Percentiles rank a stretch among this genome's conserved stretches.
Conservation (phyloP, 768 basidiomycete species). For the Pleurotus djamor region DNA sequence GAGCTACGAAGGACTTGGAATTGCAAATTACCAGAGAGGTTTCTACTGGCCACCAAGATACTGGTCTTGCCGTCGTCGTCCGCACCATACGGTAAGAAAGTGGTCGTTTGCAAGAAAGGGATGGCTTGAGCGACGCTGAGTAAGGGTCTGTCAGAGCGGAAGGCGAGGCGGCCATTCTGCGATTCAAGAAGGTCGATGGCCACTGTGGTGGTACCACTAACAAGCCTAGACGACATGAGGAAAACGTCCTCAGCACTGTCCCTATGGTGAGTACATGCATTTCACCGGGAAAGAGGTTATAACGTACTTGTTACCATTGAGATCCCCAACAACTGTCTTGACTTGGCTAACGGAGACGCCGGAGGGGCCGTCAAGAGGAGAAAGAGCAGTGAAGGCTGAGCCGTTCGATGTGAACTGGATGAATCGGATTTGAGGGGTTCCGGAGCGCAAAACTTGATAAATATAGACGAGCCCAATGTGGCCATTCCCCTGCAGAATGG, state of each 20-base stretch:
- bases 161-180: neutral
- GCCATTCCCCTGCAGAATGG: neutral
- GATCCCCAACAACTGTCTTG: neutral
- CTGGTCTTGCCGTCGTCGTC: constrained; percentile 4
- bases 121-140: neutral
- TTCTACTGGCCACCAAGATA: neutral
- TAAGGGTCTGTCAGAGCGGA: neutral
- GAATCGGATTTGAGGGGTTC: neutral
- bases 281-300: neutral
- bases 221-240: constrained; percentile 2
- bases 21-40: constrained; percentile 2
- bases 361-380: neutral
- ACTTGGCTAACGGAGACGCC: neutral
- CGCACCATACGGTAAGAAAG: neutral
- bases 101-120: neutral
- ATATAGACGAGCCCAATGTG: constrained; percentile 1
- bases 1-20: neutral
- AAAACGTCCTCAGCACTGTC: constrained; percentile 1
- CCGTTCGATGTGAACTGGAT: constrained; percentile 1
- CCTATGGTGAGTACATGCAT: neutral
- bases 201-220: neutral
- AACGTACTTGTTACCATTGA: neutral
- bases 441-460: neutral
- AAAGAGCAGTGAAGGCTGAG: neutral
- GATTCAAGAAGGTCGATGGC: constrained; percentile 4